Percentiles rank a stretch among this genome's conserved stretches.
Conservation (phyloP, 805 yeast species). For the Tetrapisispora phaffii region DNA sequence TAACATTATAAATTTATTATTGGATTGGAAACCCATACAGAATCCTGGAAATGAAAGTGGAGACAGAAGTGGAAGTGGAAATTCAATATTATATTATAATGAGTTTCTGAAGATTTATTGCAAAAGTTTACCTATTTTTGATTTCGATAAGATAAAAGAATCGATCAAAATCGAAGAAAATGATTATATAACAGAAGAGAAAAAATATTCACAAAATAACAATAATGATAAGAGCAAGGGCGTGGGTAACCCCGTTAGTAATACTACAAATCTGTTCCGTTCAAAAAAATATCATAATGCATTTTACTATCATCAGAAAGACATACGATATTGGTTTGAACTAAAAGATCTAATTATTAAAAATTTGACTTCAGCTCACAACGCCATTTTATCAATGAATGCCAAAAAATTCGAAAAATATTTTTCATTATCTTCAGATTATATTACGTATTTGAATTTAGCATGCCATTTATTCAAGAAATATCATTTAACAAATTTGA, state of each 20-base stretch:
- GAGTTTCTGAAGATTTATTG: slow-evolving; percentile 52
- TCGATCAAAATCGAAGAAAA: neutral
- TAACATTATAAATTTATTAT: neutral
- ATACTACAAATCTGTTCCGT: neutral
- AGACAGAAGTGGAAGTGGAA: neutral
- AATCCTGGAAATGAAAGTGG: neutral
- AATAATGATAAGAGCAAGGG: neutral
- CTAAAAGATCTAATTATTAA: slow-evolving; percentile 39
- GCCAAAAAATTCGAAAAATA: slow-evolving; percentile 44
- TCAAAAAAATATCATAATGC: slow-evolving; percentile 26
- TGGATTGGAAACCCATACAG: neutral
- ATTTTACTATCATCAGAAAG: slow-evolving; percentile 52
- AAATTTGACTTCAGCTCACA: slow-evolving; percentile 39
- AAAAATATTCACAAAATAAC: neutral
- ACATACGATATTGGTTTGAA: slow-evolving; percentile 51
- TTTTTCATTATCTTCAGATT: slow-evolving; percentile 20
- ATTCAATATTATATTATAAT: slow-evolving; percentile 40
- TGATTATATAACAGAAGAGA: neutral
- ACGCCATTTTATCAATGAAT: slow-evolving; percentile 42
- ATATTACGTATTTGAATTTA: slow-evolving; percentile 1
- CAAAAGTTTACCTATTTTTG: slow-evolving; percentile 44
- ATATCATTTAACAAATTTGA: neutral
- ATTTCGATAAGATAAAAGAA: neutral
- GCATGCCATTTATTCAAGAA: slow-evolving; percentile 4
- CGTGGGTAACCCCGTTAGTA: neutral